Percentiles rank a stretch among this genome's conserved stretches.
Evolutionary conservation across 768 basidiomycete species (phyloP).

Genomic region (Solioccasus polychromus): DNA sequence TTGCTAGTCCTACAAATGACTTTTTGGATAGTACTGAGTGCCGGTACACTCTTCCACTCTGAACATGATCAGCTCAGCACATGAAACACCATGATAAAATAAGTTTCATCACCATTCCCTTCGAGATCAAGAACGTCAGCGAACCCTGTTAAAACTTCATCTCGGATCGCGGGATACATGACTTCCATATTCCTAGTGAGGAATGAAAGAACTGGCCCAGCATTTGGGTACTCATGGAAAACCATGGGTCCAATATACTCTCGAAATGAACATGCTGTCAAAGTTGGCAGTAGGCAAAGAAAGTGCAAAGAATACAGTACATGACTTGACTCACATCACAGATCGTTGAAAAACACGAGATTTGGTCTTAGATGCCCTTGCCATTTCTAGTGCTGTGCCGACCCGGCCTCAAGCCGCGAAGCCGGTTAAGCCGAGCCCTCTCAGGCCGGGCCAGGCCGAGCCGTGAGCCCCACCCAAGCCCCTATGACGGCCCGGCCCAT

Average conservation of each 20-base stretch:
- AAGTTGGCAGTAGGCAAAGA: neutral
- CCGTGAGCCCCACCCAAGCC: too few species aligned
- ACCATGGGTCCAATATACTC: slow-evolving; percentile 34
- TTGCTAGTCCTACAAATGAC: slow-evolving; percentile 42
- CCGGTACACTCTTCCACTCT: slow-evolving; percentile 40
- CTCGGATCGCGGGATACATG: slow-evolving; percentile 38
- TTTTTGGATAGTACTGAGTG: slow-evolving; percentile 25
- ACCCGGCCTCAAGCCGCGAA: too few species aligned
- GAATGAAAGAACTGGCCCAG: slow-evolving; percentile 23
- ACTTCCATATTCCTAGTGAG: slow-evolving; percentile 37
- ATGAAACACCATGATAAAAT: neutral
- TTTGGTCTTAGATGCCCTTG: slow-evolving; percentile 36
- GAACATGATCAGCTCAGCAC: neutral
- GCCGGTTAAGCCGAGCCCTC: too few species aligned
- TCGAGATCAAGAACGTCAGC: slow-evolving; percentile 32
- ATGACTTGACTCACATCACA: slow-evolving; percentile 37
- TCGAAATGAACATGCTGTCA: slow-evolving; percentile 34
- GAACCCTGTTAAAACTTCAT: slow-evolving; percentile 43
- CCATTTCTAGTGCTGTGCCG: too few species aligned
- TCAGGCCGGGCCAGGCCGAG: too few species aligned
- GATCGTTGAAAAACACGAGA: slow-evolving; percentile 33
- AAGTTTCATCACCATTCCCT: slow-evolving; percentile 7
- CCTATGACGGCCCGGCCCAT: too few species aligned
- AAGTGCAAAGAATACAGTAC: neutral
- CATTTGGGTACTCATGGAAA: slow-evolving; percentile 25